Base-by-base conservation (phyloP, 2,329 filamentous ascomycete genomes). In the Tolypocladium amazonense region DNA sequence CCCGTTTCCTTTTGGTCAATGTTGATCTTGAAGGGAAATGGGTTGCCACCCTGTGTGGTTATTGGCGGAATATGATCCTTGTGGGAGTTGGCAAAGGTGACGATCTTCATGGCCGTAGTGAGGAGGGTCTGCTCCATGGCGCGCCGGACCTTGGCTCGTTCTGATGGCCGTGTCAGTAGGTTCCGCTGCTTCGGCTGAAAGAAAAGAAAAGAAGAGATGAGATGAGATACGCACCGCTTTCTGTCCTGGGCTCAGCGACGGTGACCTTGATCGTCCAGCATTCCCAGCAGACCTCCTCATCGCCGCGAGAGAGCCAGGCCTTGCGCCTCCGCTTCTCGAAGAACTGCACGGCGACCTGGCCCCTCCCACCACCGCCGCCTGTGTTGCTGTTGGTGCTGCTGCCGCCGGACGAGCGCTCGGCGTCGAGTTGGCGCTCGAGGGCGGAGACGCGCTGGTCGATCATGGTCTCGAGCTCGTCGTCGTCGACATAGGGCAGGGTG, bases 31-130 rank as follows among this genome's bases (percentile, higher is more conserved):
- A 96, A 97, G 0, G 93, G 93, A 70, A 97, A 99, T 0, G 94
- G 93, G 72, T 97, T 97, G 56, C 89, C 90, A 70, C 87, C 92
- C 27, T 92, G 94, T 11, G 92, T 96, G 64, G 92, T 97, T 68
- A 97, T 97, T 57, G 93, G 94, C 1, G 94, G 94, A 65, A 99
- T 97, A 73, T 97, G 94, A 69, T 95, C 90, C 72, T 95, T 96
- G 74, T 97, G 89, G 57, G 84, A 79, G 75, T 96, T 96, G 68
- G 90, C 92, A 58, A 90, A 88, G 63, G 86, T 88, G 66, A 97
- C 85, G 67, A 97, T 93, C 75, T 96, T 96, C 79, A 96, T 85
- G 61, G 89, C 89, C 8, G 92, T 90, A 62, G 91, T 89, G 64
- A 92, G 85, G 59, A 99, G 84, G 52, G 90, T 94, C 63, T 90